Evolutionary conservation across 1,284 basidiomycete species (phyloP), one percentile per base, ranked within the genome.

Genomic region (Apiotrichum brassicae): DNA sequence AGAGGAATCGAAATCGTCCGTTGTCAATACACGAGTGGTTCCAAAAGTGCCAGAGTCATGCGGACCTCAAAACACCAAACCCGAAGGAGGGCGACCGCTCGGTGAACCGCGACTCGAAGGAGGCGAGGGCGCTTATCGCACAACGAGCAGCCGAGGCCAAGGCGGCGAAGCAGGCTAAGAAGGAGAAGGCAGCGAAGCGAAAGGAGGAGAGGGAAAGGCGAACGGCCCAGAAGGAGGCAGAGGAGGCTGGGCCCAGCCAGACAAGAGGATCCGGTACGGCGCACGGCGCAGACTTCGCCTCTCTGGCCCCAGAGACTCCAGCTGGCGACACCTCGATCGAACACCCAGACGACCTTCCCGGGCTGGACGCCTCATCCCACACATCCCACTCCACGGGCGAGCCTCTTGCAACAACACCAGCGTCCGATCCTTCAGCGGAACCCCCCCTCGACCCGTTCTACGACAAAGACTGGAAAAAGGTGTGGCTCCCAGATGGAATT

Each of bases 21-120:
- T 81, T 91, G 78, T 85, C 83, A 54, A 81, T 92, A 23, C 82
- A 87, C 51, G 87, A 92, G 65, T 93, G 90, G 90, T 82, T 80
- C 3, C 83, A 87, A 61, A 77, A 90, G n/a, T 90, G 86, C 63
- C 48, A 60, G 28, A 90, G 86, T 64, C 50, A 61, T 30, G 46
- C 53, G 25, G 62, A 58, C 26, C 71, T 57, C 48, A 44, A 47
- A 23, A 69, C 63, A 36, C 69, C 66, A 8, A 63, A 60, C 24
- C 66, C 68, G 1, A 68, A 68, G 44, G 63, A 68, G 42, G 43
- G 56, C 14, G 65, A 61, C 22, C 43, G 56, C 14, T 58, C 62
- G 1, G 20, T 55, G 14, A 65, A 69, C 39, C 52, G 65, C 47
- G 67, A 65, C 42, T 63, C 57, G 12, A 63, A 62, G 49, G 67